Evolutionary conservation across 208 protist genomes (phyloP).

Genomic region (Acanthamoeba culbertsoni): DNA sequence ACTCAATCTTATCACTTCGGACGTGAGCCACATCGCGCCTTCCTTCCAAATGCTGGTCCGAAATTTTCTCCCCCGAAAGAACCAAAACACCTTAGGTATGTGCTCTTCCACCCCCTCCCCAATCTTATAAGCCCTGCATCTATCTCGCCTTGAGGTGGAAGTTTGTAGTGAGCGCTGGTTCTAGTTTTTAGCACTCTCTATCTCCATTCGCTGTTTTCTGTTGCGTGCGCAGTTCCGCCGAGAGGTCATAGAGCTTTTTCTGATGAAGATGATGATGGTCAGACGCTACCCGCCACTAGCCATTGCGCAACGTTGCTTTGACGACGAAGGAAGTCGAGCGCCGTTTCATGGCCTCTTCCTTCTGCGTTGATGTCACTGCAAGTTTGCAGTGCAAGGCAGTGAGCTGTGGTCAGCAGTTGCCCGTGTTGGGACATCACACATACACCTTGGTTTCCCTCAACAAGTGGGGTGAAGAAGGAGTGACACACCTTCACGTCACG

Average conservation of each 20-base stretch:
- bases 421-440: background rate
- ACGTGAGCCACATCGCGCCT: background rate
- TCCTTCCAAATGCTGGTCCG: background rate
- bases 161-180: no score
- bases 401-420: background rate
- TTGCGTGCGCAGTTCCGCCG: no score
- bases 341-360: no score
- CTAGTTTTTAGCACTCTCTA: background rate
- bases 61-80: background rate
- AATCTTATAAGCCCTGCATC: background rate
- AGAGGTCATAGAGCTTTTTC: no score
- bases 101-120: background rate
- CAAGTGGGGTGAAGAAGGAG: background rate
- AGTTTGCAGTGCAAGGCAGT: background rate
- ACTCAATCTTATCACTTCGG: conserved; percentile 35
- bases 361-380: background rate
- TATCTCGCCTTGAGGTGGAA: no score
- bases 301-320: no score
- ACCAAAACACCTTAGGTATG: background rate
- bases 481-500: background rate
- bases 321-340: no score
- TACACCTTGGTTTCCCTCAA: background rate
- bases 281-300: no score
- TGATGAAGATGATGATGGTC: no score
- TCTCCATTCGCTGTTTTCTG: no score